Evolutionary conservation across 805 yeast species (phyloP), one percentile per base, ranked within the genome.

Genomic region (Wickerhamiella australiensis): DNA sequence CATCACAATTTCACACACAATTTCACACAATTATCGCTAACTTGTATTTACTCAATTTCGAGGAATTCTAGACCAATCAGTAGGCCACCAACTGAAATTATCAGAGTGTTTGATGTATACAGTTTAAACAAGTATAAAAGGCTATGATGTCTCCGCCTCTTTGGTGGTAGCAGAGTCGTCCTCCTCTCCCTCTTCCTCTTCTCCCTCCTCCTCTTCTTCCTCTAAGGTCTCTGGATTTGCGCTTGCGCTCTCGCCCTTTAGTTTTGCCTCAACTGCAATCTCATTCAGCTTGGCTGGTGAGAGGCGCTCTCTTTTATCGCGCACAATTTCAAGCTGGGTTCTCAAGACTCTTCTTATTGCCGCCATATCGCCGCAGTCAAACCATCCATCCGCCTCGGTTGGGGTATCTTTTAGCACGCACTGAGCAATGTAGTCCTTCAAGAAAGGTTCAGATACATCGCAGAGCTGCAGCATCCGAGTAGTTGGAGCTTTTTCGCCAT

Each of bases 371-470:
- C 77, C 71, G 53, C 73, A 75, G 48, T 73, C 73, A 53, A 77
- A 74, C 97, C 97, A 90, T 1, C 97, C 97, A 50, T 80, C 82
- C 44, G 75, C 74, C 51, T 74, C 76, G 52, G 78, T 79, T 20
- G 77, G 73, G 9, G 63, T 63, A 0, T 66, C 65, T 26, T 68
- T 67, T 2, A 76, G 51, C 8, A 62, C 65, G 15, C 72, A 64
- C 3, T 20, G 11, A 9, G 60, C 54, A 7, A 64, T 61, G 4
- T 84, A 58, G 12, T 80, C 57, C 3, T 61, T 60, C 8, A 88
- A 69, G 54, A 79, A 80, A 8, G 78, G 75, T 59, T 85, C 94
- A 5, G 73, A 62, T 4, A 92, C 68, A 59, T 90, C 88, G 25
- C 87, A 88, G 7, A 92, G 67, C 60, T 86, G 95, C 57, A 82